A percentile compares a stretch with the other conserved stretches of the same genome.
These are phyloP conservation scores for Dispira simplex DNA, from an alignment of 192 early-diverging fungal genomes.

Conservation along the genomic window DNA sequence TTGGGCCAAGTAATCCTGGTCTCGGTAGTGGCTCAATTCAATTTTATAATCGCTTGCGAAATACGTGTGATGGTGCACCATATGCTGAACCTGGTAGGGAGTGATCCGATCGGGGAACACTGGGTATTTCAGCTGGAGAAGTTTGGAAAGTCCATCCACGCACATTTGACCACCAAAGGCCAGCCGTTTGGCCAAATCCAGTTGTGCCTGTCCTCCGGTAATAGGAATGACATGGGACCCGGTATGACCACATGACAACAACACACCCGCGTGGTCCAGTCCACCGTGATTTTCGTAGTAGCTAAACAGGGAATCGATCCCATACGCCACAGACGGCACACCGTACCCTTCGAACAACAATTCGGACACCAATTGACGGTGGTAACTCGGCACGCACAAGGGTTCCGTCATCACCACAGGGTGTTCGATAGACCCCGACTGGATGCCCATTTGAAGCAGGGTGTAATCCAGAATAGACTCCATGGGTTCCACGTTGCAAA, in stretches of 20 bases:
- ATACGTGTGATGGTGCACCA: constrained; percentile 49
- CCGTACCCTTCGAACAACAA: constrained; percentile 77
- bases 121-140: constrained; percentile 83
- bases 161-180: constrained; percentile 62
- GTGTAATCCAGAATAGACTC: constrained; percentile 77
- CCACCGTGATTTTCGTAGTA: constrained; percentile 45
- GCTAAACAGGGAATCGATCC: constrained; percentile 79
- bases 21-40: constrained; percentile 44
- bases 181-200: constrained; percentile 59
- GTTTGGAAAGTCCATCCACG: constrained; percentile 68
- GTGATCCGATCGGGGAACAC: constrained; percentile 75
- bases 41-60: constrained; percentile 60
- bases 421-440: constrained; percentile 50
- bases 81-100: constrained; percentile 50
- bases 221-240: constrained; percentile 67
- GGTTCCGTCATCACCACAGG: constrained; percentile 85
- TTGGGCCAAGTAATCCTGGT: constrained; percentile 37
- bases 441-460: constrained; percentile 61
- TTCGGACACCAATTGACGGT: constrained; percentile 68
- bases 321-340: constrained; percentile 62
- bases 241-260: constrained; percentile 53
- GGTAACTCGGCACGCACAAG: constrained; percentile 54
- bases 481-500: constrained; percentile 30
- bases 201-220: constrained; percentile 34
- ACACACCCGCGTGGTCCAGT: constrained; percentile 44